These are phyloP conservation scores for Scolecobasidium constrictum DNA, from an alignment of 2,329 filamentous ascomycete species.

Conservation along the genomic window DNA sequence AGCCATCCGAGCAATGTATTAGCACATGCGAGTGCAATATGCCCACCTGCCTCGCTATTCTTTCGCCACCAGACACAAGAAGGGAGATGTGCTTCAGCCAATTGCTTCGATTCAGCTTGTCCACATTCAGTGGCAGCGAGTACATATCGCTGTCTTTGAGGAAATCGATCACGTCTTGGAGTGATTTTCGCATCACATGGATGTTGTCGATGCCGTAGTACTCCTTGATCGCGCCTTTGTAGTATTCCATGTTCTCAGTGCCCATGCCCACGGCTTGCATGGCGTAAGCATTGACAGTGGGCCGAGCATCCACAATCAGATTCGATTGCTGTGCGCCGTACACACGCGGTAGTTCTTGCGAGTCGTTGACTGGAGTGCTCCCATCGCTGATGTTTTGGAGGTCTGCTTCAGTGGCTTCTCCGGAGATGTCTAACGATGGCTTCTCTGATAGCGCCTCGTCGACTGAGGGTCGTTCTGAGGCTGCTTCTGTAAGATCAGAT, in stretches of 20 bases:
- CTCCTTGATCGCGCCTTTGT: slow-evolving; percentile 80
- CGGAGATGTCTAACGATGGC: slow-evolving; percentile 9
- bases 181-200: slow-evolving; percentile 89
- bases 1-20: slow-evolving; percentile 96
- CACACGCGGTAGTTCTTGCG: slow-evolving; percentile 28
- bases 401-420: slow-evolving; percentile 48
- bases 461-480: slow-evolving; percentile 15
- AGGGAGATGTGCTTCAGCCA: slow-evolving; percentile 86
- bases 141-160: slow-evolving; percentile 89
- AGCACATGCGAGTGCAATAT: slow-evolving; percentile 89
- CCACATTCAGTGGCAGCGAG: slow-evolving; percentile 68
- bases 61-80: slow-evolving; percentile 70
- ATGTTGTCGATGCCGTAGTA: slow-evolving; percentile 98
- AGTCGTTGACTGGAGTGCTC: slow-evolving; percentile 36
- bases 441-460: neutral
- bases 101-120: slow-evolving; percentile 69
- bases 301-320: slow-evolving; percentile 89
- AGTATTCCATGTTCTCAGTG: slow-evolving; percentile 96
- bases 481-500: slow-evolving; percentile 14
- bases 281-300: slow-evolving; percentile 84
- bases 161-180: slow-evolving; percentile 78
- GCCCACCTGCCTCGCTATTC: slow-evolving; percentile 80
- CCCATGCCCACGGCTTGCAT: slow-evolving; percentile 91
- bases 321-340: slow-evolving; percentile 93
- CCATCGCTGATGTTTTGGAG: slow-evolving; percentile 58